Percentiles rank a stretch among this genome's conserved stretches.
Evolutionary conservation across 768 basidiomycete genomes (phyloP).

Genomic region (Lactarius vividus): DNA sequence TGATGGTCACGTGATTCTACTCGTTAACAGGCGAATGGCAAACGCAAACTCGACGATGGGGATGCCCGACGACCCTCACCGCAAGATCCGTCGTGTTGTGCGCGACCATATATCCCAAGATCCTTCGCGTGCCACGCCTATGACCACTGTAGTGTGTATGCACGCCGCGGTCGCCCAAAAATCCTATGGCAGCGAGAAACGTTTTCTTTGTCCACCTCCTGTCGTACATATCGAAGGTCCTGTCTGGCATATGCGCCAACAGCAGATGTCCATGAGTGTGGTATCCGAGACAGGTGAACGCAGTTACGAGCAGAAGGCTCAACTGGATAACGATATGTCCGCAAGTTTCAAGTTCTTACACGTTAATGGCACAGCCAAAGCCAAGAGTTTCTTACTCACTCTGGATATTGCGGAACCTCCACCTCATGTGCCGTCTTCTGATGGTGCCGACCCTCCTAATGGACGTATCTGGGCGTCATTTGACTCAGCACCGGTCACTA

Average conservation of each 20-base stretch:
- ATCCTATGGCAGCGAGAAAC: slow-evolving; percentile 93
- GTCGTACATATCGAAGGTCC: slow-evolving; percentile 91
- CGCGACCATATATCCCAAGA: slow-evolving; percentile 80
- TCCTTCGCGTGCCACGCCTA: slow-evolving; percentile 71
- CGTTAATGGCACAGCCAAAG: slow-evolving; percentile 84
- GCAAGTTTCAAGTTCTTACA: slow-evolving; percentile 91
- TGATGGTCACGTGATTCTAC: slow-evolving; percentile 27
- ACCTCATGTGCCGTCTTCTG: slow-evolving; percentile 42
- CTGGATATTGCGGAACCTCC: slow-evolving; percentile 82
- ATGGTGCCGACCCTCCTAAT: slow-evolving; percentile 36
- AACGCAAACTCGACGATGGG: slow-evolving; percentile 72
- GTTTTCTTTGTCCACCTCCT: slow-evolving; percentile 91
- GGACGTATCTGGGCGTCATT: slow-evolving; percentile 89
- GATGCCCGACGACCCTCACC: slow-evolving; percentile 62
- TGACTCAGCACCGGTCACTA: slow-evolving; percentile 87
- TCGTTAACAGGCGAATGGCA: slow-evolving; percentile 41
- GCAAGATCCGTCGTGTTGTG: slow-evolving; percentile 81
- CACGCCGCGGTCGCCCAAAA: slow-evolving; percentile 95
- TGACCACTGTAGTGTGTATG: slow-evolving; percentile 88
- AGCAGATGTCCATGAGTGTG: slow-evolving; percentile 82
- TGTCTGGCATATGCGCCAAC: slow-evolving; percentile 76
- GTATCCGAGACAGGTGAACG: slow-evolving; percentile 82
- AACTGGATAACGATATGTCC: slow-evolving; percentile 78
- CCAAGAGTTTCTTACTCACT: slow-evolving; percentile 84
- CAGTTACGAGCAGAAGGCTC: slow-evolving; percentile 80